A percentile compares a stretch with the other conserved stretches of the same genome.
phyloP scores from a whole-genome alignment of 441 rosid genomes.

The Dalechampia spathulata region DNA sequence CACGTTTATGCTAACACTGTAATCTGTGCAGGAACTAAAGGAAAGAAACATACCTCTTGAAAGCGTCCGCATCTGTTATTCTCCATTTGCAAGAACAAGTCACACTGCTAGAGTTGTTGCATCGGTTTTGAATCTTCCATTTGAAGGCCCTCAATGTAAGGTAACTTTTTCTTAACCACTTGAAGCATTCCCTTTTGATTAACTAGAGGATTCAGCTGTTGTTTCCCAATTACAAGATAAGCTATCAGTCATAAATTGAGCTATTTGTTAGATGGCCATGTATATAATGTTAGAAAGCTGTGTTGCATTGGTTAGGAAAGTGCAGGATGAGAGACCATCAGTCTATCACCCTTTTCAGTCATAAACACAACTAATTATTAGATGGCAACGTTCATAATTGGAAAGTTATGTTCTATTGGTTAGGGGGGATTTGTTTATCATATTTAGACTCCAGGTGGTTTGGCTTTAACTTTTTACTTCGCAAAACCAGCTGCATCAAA shows the following conservation, averaged over 20 bases:
- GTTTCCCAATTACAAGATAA: too few species aligned
- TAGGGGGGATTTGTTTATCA: too few species aligned
- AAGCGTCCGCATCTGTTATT: slow-evolving; percentile 73
- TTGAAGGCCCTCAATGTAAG: slow-evolving; percentile 76
- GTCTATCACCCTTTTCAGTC: too few species aligned
- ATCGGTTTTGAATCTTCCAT: slow-evolving; percentile 56
- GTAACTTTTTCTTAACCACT: slow-evolving; percentile 24
- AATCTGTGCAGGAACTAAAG: slow-evolving; percentile 51
- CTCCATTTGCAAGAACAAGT: slow-evolving; percentile 82
- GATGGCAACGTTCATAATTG: too few species aligned
- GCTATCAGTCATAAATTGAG: too few species aligned
- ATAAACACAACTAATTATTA: too few species aligned
- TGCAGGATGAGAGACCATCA: too few species aligned
- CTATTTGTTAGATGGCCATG: too few species aligned
- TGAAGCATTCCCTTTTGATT: neutral
- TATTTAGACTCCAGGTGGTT: too few species aligned
- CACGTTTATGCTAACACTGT: neutral
- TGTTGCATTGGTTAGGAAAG: too few species aligned
- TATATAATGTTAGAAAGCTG: too few species aligned
- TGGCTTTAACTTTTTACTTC: neutral
- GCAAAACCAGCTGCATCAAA: neutral
- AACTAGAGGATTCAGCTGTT: too few species aligned
- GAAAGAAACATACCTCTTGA: slow-evolving; percentile 43
- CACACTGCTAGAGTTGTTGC: slow-evolving; percentile 77
- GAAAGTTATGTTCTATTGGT: neutral